phyloP scores from a whole-genome alignment of 371 early-diverging fungal genomes.

The Lichtheimia ramosa region DNA sequence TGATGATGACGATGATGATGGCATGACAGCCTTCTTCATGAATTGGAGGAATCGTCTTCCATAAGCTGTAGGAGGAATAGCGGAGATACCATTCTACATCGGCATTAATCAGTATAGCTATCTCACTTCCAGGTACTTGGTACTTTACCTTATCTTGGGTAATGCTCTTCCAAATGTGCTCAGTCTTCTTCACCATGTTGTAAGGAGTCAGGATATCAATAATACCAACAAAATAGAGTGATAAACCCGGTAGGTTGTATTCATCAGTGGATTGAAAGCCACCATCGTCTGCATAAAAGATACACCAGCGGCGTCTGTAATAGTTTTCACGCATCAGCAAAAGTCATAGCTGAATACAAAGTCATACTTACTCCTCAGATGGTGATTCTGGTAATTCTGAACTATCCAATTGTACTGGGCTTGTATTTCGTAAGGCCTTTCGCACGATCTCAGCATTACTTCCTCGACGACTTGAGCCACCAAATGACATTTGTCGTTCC shows the following conservation, averaged over 20 bases:
- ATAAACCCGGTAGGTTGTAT: conserved; percentile 57
- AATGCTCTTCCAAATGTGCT: conserved; percentile 86
- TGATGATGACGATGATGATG: not conserved
- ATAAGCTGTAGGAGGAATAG: conserved; percentile 87
- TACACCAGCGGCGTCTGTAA: conserved; percentile 62
- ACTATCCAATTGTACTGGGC: conserved; percentile 63
- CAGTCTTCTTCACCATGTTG: conserved; percentile 83
- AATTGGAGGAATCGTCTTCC: conserved; percentile 74
- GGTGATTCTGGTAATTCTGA: conserved; percentile 50
- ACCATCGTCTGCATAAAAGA: conserved; percentile 91
- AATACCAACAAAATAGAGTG: conserved; percentile 91
- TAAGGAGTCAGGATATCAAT: conserved; percentile 98
- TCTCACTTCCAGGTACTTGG: not conserved
- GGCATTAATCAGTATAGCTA: not conserved
- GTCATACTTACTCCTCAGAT: conserved; percentile 44
- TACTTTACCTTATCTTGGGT: conserved; percentile 67
- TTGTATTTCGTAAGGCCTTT: conserved; percentile 67
- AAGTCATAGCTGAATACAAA: not conserved
- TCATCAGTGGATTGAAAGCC: conserved; percentile 85
- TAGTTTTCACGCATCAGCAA: not conserved
- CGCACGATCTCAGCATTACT: conserved; percentile 68
- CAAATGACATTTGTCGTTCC: conserved; percentile 42
- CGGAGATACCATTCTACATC: conserved; percentile 72
- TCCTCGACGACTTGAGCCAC: conserved; percentile 31
- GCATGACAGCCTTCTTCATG: conserved; percentile 30